These are phyloP conservation scores for Oryza coarctata DNA, from an alignment of 176 grass and related monocot species.

Conservation along the genomic window DNA sequence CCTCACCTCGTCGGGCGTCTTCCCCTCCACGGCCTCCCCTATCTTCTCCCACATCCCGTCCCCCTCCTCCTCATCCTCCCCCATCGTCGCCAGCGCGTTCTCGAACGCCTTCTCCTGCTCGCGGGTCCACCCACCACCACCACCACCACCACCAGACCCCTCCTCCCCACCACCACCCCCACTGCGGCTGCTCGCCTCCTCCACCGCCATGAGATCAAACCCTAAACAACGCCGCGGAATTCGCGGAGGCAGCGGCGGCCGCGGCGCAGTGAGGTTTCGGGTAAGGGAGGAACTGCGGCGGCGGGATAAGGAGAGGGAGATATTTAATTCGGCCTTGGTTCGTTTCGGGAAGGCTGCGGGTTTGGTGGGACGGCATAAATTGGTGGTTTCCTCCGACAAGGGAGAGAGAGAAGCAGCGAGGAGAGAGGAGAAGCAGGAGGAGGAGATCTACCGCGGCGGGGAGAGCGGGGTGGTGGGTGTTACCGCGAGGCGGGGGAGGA, in stretches of 20 bases:
- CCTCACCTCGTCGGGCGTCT: slow-evolving; percentile 70
- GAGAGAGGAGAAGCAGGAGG: slow-evolving; percentile 4
- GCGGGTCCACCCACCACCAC: slow-evolving; percentile 48
- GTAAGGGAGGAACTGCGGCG: slow-evolving; percentile 31
- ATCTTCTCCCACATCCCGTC: slow-evolving; percentile 59
- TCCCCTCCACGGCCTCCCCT: slow-evolving; percentile 57
- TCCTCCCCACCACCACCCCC: slow-evolving; percentile 16
- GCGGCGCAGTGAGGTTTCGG: neutral
- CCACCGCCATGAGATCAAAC: slow-evolving; percentile 44
- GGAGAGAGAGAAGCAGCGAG: neutral
- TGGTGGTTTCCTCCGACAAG: slow-evolving; percentile 37
- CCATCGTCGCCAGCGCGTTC: slow-evolving; percentile 57
- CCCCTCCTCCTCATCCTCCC: slow-evolving; percentile 36
- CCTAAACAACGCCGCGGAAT: neutral
- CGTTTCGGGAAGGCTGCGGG: slow-evolving; percentile 36
- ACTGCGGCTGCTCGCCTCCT: slow-evolving; percentile 74
- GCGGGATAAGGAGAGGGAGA: slow-evolving; percentile 38
- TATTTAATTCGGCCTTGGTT: neutral
- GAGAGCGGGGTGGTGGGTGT: neutral
- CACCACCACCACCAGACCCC: neutral
- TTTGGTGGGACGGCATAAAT: slow-evolving; percentile 41
- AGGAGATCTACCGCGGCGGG: slow-evolving; percentile 42
- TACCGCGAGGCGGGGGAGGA: neutral
- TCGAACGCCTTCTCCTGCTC: slow-evolving; percentile 91
- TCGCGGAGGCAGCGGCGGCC: slow-evolving; percentile 5